These are phyloP conservation scores for Fraxinus xanthoxyloides DNA, from an alignment of 305 asterid genomes.

Conservation along the genomic window DNA sequence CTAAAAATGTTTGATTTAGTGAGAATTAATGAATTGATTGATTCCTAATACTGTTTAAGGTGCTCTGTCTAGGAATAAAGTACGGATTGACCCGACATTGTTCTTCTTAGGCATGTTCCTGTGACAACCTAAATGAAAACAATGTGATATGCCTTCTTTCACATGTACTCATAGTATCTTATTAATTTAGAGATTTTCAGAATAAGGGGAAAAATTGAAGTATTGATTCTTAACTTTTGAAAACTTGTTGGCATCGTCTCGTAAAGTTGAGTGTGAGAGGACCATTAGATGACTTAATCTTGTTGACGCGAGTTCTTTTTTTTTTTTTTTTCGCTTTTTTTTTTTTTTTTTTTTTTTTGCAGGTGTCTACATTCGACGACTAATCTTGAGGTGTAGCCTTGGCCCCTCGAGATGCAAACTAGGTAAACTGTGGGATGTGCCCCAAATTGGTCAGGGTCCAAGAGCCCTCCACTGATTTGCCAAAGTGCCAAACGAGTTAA, in stretches of 20 bases:
- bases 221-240: no score
- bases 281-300: not conserved
- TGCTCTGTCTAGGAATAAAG: conserved; percentile 35
- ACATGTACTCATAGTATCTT: not conserved
- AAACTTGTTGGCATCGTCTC: not conserved
- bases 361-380: no score
- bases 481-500: no score
- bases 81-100: conserved; percentile 57
- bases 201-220: not conserved
- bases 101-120: conserved; percentile 23
- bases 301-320: no score
- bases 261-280: not conserved
- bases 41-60: conserved; percentile 16
- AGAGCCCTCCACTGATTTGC: no score
- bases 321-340: no score
- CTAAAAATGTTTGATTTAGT: not conserved
- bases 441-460: no score
- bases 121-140: not conserved
- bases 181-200: not conserved
- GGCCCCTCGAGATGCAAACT: no score
- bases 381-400: no score
- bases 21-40: conserved; percentile 12
- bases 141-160: not conserved
- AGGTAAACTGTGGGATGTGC: no score
- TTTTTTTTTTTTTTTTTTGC: no score